A percentile compares a stretch with the other conserved stretches of the same genome.
These are phyloP conservation scores for Lentinula sp. DNA, from an alignment of 768 basidiomycete species.

Conservation along the genomic window DNA sequence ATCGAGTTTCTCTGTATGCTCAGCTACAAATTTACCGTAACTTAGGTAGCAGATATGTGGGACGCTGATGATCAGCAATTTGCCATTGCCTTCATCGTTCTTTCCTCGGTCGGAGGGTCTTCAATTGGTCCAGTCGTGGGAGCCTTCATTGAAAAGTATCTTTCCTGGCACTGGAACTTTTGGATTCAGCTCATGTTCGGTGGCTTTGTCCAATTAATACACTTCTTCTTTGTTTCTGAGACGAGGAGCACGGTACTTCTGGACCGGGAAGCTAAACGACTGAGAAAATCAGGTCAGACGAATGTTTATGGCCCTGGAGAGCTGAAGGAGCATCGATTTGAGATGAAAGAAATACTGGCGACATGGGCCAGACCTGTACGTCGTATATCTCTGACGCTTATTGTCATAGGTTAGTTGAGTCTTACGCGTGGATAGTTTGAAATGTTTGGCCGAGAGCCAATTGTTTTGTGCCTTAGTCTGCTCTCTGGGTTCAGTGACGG, in stretches of 20 bases:
- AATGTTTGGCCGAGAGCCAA: constrained; percentile 9
- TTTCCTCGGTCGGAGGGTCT: constrained; percentile 9
- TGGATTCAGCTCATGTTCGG: constrained; percentile 11
- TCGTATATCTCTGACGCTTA: background rate
- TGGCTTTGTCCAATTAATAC: constrained; percentile 2
- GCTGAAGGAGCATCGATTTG: constrained; percentile 4
- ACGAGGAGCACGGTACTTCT: constrained; percentile 5
- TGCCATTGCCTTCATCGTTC: constrained; percentile 8
- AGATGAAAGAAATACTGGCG: constrained; percentile 4
- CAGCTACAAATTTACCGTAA: no score
- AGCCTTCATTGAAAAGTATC: constrained; percentile 7
- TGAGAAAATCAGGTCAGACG: constrained; percentile 2
- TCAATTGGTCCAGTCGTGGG: constrained; percentile 8
- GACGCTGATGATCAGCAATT: constrained; percentile 9
- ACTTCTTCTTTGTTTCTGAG: constrained; percentile 7
- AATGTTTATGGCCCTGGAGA: constrained; percentile 7
- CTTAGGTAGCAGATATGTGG: constrained; percentile 9
- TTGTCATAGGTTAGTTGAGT: background rate
- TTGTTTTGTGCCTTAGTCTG: constrained; percentile 8
- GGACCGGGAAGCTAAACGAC: constrained; percentile 5
- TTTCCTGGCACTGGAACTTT: constrained; percentile 8
- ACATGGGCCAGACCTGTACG: constrained; percentile 7
- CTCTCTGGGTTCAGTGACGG: constrained; percentile 8
- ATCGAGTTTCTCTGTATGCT: background rate
- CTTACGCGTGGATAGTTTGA: background rate